These are phyloP conservation scores for Helotiales sp. DNA, from an alignment of 2,329 filamentous ascomycete species.

Conservation along the genomic window DNA sequence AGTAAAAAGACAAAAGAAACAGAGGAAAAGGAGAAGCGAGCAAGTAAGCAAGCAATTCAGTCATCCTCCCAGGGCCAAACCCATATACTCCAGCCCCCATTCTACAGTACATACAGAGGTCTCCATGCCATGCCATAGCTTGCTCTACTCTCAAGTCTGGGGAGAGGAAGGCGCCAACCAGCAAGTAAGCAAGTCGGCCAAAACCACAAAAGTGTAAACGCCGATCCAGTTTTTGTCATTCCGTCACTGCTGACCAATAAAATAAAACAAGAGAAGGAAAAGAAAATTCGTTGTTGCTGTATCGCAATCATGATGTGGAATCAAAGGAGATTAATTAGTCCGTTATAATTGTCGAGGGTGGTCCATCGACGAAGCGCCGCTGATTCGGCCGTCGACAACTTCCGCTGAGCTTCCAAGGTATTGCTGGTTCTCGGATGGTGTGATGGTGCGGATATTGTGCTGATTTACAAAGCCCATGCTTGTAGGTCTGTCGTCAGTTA, in stretches of 20 bases:
- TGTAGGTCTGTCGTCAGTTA: constrained; percentile 54
- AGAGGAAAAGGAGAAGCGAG: neutral
- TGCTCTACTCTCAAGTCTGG: neutral
- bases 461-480: constrained; percentile 63
- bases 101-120: constrained; percentile 17
- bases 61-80: constrained; percentile 1
- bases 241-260: constrained; percentile 4
- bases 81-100: constrained; percentile 20
- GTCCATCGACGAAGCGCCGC: constrained; percentile 34
- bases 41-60: neutral
- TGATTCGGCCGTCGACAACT: constrained; percentile 52
- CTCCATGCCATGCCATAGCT: neutral
- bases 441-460: constrained; percentile 60
- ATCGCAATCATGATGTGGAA: neutral
- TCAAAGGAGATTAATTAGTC: neutral
- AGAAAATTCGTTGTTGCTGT: constrained; percentile 22
- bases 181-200: neutral
- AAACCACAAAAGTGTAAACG: constrained; percentile 9
- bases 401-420: constrained; percentile 61
- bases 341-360: constrained; percentile 22
- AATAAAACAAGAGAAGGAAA: constrained; percentile 7
- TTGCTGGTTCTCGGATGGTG: constrained; percentile 53
- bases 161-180: neutral
- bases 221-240: constrained; percentile 11
- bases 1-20: neutral